Evolutionary conservation across 768 basidiomycete genomes (phyloP).

Genomic region (Kwoniella pini): DNA sequence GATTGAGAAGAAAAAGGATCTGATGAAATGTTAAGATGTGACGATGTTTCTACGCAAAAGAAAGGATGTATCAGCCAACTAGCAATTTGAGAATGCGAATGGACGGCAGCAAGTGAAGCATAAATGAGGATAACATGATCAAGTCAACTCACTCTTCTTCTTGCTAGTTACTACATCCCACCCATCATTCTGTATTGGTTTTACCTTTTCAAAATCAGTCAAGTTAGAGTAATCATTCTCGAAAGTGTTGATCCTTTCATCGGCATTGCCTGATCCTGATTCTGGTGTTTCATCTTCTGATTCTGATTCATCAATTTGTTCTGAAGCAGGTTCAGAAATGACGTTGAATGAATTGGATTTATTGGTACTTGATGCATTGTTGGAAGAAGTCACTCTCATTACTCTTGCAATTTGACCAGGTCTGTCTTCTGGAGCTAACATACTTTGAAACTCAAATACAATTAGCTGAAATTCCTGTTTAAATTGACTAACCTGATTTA

Average conservation of each 20-base stretch:
- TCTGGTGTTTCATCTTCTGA: neutral
- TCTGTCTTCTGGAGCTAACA: slow-evolving; percentile 47
- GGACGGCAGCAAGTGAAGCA: too few relatives aligned
- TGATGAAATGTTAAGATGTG: slow-evolving; percentile 5
- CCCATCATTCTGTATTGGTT: slow-evolving; percentile 38
- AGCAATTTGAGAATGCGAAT: too few relatives aligned
- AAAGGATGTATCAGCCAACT: neutral
- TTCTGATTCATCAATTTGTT: neutral
- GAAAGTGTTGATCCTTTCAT: slow-evolving; percentile 25
- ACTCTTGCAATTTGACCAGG: slow-evolving; percentile 41
- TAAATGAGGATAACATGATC: too few relatives aligned
- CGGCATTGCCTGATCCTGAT: slow-evolving; percentile 1
- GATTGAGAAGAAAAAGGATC: slow-evolving; percentile 4
- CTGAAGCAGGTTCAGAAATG: neutral
- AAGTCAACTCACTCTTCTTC: slow-evolving; percentile 37
- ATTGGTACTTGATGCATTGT: neutral
- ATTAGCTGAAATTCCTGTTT: too few relatives aligned
- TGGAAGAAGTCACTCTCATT: slow-evolving; percentile 32
- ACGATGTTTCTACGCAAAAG: neutral
- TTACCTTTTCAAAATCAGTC: slow-evolving; percentile 20
- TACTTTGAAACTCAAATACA: too few relatives aligned
- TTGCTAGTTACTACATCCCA: slow-evolving; percentile 45
- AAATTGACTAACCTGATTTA: too few relatives aligned
- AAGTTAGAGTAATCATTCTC: slow-evolving; percentile 28
- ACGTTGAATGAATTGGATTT: neutral